Evolutionary conservation across 257 asterid species (phyloP).

Genomic region (Solanum commersonii): DNA sequence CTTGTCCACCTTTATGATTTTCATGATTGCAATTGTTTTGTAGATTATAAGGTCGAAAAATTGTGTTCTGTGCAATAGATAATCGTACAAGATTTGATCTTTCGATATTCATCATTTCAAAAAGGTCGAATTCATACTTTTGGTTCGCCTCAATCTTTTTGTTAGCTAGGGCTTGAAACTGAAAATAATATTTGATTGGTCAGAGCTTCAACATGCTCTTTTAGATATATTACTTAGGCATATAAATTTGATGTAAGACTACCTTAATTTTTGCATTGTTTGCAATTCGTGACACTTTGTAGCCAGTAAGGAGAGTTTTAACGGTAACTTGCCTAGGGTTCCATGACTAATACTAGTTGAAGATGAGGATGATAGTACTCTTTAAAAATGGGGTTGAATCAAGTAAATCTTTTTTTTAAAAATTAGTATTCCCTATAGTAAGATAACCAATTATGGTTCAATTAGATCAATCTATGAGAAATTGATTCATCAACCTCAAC

Average conservation of each 20-base stretch:
- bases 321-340: background rate
- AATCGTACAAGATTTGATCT: background rate
- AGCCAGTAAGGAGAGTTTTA: background rate
- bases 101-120: background rate
- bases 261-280: background rate
- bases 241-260: background rate
- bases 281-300: background rate
- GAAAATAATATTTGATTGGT: background rate
- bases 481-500: background rate
- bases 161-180: background rate
- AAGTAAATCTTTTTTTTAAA: background rate
- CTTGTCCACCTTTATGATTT: background rate
- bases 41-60: slow-evolving; percentile 12
- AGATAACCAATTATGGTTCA: background rate
- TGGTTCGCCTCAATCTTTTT: background rate
- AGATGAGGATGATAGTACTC: background rate
- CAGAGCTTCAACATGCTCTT: background rate
- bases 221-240: background rate
- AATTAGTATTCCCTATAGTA: background rate
- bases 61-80: background rate
- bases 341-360: background rate
- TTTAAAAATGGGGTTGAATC: background rate
- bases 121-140: background rate
- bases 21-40: slow-evolving; percentile 11
- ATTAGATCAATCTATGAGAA: background rate